Conservation (phyloP, 169 alveolate genomes). For the Plasmodium inui region DNA sequence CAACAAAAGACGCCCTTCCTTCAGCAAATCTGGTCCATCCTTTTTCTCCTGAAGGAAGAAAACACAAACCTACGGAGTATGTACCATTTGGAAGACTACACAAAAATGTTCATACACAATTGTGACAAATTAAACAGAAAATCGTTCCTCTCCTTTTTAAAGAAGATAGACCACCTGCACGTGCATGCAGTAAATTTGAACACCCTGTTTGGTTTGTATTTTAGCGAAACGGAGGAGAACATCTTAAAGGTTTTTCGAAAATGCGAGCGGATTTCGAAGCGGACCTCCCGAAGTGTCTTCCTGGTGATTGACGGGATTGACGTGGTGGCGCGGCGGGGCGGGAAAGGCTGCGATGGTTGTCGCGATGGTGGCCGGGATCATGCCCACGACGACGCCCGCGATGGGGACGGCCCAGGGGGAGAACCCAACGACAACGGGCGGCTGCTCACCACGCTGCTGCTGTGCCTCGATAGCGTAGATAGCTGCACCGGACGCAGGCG, state of each 20-base stretch:
- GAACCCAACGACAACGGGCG: conserved; percentile 15
- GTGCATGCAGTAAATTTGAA: conserved; percentile 33
- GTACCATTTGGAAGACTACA: conserved; percentile 55
- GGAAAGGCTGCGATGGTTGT: not conserved
- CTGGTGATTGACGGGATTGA: conserved; percentile 67
- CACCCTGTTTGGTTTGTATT: conserved; percentile 63
- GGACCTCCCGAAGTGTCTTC: not conserved
- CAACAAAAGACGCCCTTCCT: conserved; percentile 1
- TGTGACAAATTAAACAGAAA: conserved; percentile 50
- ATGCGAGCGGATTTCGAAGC: conserved; percentile 5
- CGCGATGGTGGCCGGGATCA: not conserved
- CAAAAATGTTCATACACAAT: conserved; percentile 53
- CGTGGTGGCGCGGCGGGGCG: conserved; percentile 15
- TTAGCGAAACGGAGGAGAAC: conserved; percentile 63
- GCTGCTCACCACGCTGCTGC: conserved; percentile 34
- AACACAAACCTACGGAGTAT: conserved; percentile 5
- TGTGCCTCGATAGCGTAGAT: conserved; percentile 63
- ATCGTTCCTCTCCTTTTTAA: conserved; percentile 9
- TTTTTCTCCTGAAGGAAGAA: conserved; percentile 24
- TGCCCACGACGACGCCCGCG: not conserved
- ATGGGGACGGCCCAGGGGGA: not conserved
- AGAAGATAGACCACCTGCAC: conserved; percentile 4
- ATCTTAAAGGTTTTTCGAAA: conserved; percentile 46
- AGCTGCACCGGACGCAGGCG: not conserved
- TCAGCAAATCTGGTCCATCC: conserved; percentile 8